A percentile compares a stretch with the other conserved stretches of the same genome.
Evolutionary conservation across 139 green algal species (phyloP).

Genomic region (Tetraselmis striata): DNA sequence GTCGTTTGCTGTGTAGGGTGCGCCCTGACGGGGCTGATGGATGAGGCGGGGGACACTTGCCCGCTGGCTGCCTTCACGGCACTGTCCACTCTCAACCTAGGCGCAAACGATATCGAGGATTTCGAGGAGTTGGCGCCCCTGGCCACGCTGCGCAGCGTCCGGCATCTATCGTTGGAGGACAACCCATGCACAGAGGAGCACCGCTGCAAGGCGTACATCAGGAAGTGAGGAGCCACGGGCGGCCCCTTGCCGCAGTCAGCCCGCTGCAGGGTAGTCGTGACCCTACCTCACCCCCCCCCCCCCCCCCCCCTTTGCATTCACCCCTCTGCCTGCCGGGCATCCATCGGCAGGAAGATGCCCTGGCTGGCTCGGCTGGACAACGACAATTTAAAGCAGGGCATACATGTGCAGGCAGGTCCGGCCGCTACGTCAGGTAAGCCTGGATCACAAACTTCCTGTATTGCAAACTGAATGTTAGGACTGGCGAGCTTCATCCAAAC

Average conservation of each 20-base stretch:
- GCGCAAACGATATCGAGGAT: background rate
- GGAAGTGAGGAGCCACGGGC: background rate
- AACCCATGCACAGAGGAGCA: background rate
- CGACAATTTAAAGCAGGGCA: background rate
- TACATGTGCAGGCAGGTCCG: background rate
- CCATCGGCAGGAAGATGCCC: background rate
- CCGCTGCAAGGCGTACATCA: background rate
- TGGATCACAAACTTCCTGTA: background rate
- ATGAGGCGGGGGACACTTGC: background rate
- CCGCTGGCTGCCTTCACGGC: background rate
- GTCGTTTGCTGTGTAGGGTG: background rate
- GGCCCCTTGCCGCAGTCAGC: background rate
- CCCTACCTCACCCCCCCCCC: background rate
- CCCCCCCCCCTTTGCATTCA: background rate
- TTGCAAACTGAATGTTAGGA: background rate
- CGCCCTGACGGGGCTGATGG: background rate
- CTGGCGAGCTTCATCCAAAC: background rate
- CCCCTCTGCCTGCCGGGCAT: background rate
- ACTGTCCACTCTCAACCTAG: background rate
- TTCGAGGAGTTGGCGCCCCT: background rate
- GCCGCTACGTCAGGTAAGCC: background rate
- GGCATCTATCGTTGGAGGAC: background rate
- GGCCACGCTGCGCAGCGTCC: background rate
- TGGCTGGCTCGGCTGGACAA: background rate
- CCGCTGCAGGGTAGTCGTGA: background rate